Evolutionary conservation across 352 stramenopile species (phyloP).

Genomic region (Pythium periplocum): DNA sequence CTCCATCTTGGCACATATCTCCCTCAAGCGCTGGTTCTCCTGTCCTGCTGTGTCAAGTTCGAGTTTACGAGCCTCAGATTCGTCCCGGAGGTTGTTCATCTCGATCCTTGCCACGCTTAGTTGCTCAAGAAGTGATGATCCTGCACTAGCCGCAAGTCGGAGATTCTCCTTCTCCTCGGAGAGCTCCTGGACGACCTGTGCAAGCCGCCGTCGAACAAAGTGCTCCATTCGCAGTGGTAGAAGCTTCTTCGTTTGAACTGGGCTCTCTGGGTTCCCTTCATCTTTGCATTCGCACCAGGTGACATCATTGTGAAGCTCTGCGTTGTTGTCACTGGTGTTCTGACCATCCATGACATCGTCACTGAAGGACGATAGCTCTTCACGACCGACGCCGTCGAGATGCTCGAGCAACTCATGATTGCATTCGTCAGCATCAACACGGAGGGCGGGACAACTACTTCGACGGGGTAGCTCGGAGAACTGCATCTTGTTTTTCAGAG

Average conservation of each 20-base stretch:
- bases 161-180: constrained; percentile 37
- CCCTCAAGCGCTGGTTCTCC: constrained; percentile 20
- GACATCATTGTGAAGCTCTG: neutral
- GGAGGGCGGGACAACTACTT: neutral
- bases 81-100: constrained; percentile 14
- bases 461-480: neutral
- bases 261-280: neutral
- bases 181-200: constrained; percentile 36
- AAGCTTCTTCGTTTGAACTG: neutral
- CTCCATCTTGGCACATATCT: constrained; percentile 29
- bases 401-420: neutral
- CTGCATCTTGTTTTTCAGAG: neutral
- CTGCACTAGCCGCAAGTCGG: constrained; percentile 39
- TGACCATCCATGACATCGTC: neutral
- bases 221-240: constrained; percentile 15
- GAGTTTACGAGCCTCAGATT: constrained; percentile 21
- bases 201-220: constrained; percentile 31
- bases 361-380: neutral
- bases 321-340: neutral
- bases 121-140: constrained; percentile 44
- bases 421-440: neutral
- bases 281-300: neutral
- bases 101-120: constrained; percentile 24
- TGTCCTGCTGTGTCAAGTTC: constrained; percentile 11
- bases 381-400: neutral